Base-by-base conservation (phyloP, 768 basidiomycete species). In the Lactarius vividus region DNA sequence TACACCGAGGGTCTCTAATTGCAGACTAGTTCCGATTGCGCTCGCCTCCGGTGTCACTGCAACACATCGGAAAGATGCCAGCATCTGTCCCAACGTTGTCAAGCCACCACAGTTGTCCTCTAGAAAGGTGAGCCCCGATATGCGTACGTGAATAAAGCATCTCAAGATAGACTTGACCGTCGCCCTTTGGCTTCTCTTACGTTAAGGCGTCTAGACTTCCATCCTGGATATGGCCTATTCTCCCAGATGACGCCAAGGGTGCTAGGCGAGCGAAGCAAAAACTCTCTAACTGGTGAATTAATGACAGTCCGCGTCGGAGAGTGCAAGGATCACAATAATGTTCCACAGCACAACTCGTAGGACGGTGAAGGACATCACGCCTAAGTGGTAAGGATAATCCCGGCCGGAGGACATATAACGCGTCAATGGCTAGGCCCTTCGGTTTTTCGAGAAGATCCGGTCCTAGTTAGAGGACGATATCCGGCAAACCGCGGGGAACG, bases 401-500 rank as follows among this genome's bases (percentile, higher is more conserved):
- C 53, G 28, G 37, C 57, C 49, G 46, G 39, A 37, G 26, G 49
- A 62, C 57, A 40, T 44, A 67, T 20, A 26, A 31, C 28, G 54
- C 28, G 55, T 55, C 52, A 59, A 37, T 26, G 57, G 31, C 66
- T 46, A 57, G 65, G 56, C 55, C 55, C 35, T 20, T n/a, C 39
- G 61, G 40, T 16, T 59, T 63, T 59, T 63, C 66, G 57, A 62
- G 57, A 63, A 63, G 52, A 31, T 15, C 31, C 33, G 23, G 29
- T 65, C 44, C 56, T 49, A 58, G 42, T 62, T 58, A 33, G 42
- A 67, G 52, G 52, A 55, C 54, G 4, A 55, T n/a, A 53, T 59
- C 61, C 62, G 61, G 66, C 57, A 46, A 62, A 63, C 66, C 66
- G 66, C 66, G 66, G 66, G 42, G 33, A 13, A 46, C 16, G 65